Evolutionary conservation across 768 basidiomycete species (phyloP), one percentile per base, ranked within the genome.

Genomic region (Phylloporus rhodoxanthus): DNA sequence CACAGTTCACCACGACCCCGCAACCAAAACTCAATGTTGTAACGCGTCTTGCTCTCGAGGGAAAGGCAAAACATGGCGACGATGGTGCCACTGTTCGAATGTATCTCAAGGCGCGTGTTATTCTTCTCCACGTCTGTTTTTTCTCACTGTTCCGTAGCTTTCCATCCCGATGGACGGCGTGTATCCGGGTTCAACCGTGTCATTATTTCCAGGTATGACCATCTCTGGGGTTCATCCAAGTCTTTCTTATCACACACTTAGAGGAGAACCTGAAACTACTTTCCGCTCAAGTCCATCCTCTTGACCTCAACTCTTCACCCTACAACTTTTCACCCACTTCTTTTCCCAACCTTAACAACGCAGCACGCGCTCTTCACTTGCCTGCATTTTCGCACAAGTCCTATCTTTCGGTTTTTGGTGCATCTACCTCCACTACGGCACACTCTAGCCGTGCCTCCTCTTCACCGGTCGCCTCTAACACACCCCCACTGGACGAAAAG

Each of bases 201-300:
- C 87, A 7, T 67, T 91, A 7, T 89, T 90, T 64, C 80, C 82
- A 54, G 87, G 87, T 84, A 50, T 50, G 74, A 23, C 15, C 37
- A 7, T 28, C 39, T 43, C 39, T 13, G 36, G 11, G 9, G 37
- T 26, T 10, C 13, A 15, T 17, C 17, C 34, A 37, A 1, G 6
- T 8, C 26, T 21, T 36, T 36, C 48, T 60, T 19, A 52, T 39
- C 40, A 32, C 44, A 7, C 39, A 43, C 0, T 6, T 58, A 88
- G 88, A 91, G 82, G 87, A 86, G 54, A 88, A 85, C 60, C 69
- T 90, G 52, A 88, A 86, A 65, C 76, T 91, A 41, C 62, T 87
- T 37, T 75, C 78, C 8, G 84, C 84, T 8, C 78, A 86, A 62
- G 79, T 88, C 4, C 88, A 91, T 57, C 88, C 89, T 8, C 70